Conservation (phyloP, 2,329 filamentous ascomycete species). For the Talaromyces amestolkiae region DNA sequence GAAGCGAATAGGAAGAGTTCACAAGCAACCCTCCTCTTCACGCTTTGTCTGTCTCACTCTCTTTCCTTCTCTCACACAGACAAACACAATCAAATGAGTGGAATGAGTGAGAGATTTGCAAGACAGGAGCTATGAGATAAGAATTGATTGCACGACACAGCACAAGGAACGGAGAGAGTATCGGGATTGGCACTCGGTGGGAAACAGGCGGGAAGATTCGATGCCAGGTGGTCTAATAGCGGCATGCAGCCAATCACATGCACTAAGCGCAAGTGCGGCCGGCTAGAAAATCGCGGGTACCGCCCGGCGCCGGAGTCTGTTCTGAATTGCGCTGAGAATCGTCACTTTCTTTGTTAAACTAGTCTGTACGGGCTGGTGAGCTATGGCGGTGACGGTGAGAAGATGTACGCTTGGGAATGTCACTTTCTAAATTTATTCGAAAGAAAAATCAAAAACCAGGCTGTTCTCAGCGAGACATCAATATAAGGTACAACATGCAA, state of each 20-base stretch:
- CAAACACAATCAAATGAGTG: background rate
- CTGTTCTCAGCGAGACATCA: background rate
- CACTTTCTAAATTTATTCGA: too few species aligned
- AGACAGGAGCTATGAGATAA: background rate
- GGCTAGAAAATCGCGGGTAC: background rate
- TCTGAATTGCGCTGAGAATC: background rate
- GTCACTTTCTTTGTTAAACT: background rate
- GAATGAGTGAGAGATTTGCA: background rate
- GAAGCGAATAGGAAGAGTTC: background rate
- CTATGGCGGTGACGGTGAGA: background rate
- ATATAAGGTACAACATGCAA: background rate
- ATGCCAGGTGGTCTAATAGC: constrained; percentile 11
- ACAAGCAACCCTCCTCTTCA: background rate
- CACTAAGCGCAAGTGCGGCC: background rate
- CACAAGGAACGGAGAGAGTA: background rate
- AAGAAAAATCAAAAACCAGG: background rate
- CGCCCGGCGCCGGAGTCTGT: background rate
- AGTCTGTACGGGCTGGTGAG: background rate
- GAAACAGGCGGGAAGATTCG: constrained; percentile 7
- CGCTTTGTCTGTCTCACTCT: background rate
- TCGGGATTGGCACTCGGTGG: constrained; percentile 6
- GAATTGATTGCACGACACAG: background rate
- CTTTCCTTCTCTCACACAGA: background rate
- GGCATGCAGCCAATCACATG: background rate
- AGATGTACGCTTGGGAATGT: background rate